phyloP scores from a whole-genome alignment of 1,284 basidiomycete species.

The Leccinum holopus region DNA sequence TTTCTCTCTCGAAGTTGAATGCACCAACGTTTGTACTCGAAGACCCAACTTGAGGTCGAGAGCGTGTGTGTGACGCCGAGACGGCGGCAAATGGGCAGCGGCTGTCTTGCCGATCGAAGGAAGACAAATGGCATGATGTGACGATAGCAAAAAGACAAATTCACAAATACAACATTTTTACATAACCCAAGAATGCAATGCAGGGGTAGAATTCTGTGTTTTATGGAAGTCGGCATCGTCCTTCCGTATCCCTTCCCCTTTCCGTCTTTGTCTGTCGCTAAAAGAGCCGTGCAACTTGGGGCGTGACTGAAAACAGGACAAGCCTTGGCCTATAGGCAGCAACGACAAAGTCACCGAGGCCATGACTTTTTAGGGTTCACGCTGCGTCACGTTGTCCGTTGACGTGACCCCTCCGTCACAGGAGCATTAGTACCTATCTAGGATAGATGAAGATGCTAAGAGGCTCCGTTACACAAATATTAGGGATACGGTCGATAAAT shows the following conservation, averaged over 20 bases:
- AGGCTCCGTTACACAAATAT: too few species aligned
- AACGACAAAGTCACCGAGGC: background rate
- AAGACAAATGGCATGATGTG: conserved; percentile 12
- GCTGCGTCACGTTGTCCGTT: conserved; percentile 10
- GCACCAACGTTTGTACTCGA: background rate
- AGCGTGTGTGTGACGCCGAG: background rate
- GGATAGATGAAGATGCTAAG: too few species aligned
- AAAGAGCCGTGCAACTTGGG: conserved; percentile 7
- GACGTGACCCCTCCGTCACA: conserved; percentile 15
- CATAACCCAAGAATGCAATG: background rate
- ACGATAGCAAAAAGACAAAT: conserved; percentile 14
- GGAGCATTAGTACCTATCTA: too few species aligned
- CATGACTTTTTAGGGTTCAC: conserved; percentile 2
- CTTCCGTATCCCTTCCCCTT: background rate
- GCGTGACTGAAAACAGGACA: background rate
- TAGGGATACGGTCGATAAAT: too few species aligned
- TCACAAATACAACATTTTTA: background rate
- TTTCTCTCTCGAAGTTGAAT: background rate
- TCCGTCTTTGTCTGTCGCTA: background rate
- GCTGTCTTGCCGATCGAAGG: conserved; percentile 12
- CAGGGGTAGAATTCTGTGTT: background rate
- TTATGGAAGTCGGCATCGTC: conserved; percentile 1
- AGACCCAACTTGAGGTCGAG: background rate
- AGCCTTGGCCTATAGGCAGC: background rate
- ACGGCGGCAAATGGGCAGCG: background rate